Evolutionary conservation across 768 basidiomycete genomes (phyloP).

Genomic region (Dendrothele bispora): DNA sequence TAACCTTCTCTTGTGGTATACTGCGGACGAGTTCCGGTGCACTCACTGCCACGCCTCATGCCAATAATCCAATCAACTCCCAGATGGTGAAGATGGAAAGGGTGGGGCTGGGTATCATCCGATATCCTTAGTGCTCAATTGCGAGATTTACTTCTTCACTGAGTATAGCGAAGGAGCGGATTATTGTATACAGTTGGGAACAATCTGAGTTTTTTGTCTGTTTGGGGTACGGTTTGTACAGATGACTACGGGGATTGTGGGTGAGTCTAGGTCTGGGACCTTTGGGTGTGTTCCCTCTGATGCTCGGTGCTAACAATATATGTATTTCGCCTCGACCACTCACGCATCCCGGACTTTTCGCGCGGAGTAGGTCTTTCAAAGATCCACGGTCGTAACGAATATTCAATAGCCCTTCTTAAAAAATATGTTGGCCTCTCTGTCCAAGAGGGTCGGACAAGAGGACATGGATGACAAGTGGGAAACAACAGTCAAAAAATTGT

Average conservation of each 20-base stretch:
- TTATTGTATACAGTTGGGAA: constrained; percentile 60
- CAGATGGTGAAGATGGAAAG: constrained; percentile 48
- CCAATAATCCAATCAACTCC: constrained; percentile 57
- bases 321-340: no score
- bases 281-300: no score
- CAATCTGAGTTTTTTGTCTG: constrained; percentile 62
- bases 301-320: no score
- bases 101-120: constrained; percentile 63
- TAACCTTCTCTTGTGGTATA: constrained; percentile 75
- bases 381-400: no score
- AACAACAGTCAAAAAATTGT: no score
- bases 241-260: constrained; percentile 72
- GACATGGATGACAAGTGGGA: no score
- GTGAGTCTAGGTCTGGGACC: constrained; percentile 32
- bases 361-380: no score
- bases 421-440: no score
- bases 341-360: no score
- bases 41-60: constrained; percentile 51
- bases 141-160: constrained; percentile 64
- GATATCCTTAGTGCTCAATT: constrained; percentile 63
- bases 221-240: constrained; percentile 66
- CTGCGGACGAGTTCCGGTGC: constrained; percentile 70
- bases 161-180: constrained; percentile 64
- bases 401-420: no score
- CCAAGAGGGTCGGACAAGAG: no score